These are phyloP conservation scores for Chaetomium tenue DNA, from an alignment of 495 filamentous ascomycete species.

Conservation along the genomic window DNA sequence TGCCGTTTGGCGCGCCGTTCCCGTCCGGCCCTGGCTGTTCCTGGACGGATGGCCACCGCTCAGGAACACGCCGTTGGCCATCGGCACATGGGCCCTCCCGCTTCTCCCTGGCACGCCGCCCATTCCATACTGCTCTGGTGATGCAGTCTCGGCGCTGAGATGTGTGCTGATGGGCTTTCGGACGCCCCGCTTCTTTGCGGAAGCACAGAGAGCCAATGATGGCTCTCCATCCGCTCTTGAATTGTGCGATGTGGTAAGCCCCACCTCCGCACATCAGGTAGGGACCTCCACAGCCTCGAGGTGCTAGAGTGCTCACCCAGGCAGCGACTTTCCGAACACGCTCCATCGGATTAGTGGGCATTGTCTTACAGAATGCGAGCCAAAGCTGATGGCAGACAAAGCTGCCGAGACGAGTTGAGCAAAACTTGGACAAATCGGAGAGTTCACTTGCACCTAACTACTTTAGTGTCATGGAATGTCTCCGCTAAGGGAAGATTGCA, in stretches of 20 bases:
- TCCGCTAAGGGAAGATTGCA: too few species aligned
- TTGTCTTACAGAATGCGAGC: not conserved
- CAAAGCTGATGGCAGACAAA: not conserved
- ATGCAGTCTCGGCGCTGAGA: not conserved
- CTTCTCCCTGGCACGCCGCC: not conserved
- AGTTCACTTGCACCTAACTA: too few species aligned
- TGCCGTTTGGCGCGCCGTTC: constrained; percentile 13
- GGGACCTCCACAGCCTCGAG: constrained; percentile 7
- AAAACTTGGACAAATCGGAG: too few species aligned
- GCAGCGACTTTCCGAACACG: not conserved
- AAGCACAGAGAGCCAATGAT: constrained; percentile 2
- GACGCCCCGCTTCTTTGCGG: not conserved
- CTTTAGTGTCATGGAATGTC: too few species aligned
- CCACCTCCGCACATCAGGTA: not conserved
- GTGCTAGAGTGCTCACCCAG: not conserved
- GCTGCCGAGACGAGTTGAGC: too few species aligned
- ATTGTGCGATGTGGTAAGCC: constrained; percentile 1
- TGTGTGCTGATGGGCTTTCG: not conserved
- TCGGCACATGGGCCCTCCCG: not conserved
- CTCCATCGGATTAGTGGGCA: not conserved
- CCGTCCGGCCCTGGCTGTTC: constrained; percentile 2
- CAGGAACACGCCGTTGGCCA: not conserved
- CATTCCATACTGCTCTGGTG: not conserved
- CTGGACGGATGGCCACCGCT: not conserved
- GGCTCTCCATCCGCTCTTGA: not conserved